phyloP scores from a whole-genome alignment of 2,329 filamentous ascomycete genomes.

The Xylaria hypoxylon region DNA sequence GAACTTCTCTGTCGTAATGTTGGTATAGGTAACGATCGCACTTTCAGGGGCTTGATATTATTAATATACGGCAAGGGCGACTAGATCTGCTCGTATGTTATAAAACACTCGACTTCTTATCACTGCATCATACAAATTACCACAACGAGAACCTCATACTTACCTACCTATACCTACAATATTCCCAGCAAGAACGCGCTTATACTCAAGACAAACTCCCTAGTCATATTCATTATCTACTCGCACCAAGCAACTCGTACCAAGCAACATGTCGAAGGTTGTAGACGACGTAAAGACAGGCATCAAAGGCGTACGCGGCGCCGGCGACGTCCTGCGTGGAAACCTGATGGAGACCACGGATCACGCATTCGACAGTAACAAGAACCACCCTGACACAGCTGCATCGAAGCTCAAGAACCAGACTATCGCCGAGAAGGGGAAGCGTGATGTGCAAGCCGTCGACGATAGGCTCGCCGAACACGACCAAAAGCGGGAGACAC shows the following conservation, averaged over 20 bases:
- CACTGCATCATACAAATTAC: neutral
- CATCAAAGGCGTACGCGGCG: conserved; percentile 50
- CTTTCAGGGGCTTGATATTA: conserved; percentile 9
- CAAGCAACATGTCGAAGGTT: conserved; percentile 47
- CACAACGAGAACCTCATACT: neutral
- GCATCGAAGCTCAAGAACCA: conserved; percentile 44
- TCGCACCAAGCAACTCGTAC: neutral
- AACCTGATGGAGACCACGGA: conserved; percentile 46
- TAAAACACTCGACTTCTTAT: neutral
- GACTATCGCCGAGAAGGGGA: conserved; percentile 45
- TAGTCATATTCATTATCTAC: neutral
- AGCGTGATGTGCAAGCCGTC: conserved; percentile 42
- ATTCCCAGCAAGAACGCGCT: neutral
- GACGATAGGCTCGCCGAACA: conserved; percentile 46
- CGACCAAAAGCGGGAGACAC: conserved; percentile 41
- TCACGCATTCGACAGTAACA: conserved; percentile 47
- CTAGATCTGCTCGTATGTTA: neutral
- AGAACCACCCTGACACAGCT: conserved; percentile 44
- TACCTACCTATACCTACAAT: neutral
- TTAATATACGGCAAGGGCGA: neutral
- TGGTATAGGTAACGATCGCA: neutral
- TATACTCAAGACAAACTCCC: neutral
- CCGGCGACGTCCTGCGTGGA: conserved; percentile 51
- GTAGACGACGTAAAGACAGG: conserved; percentile 51
- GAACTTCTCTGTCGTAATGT: neutral